These are phyloP conservation scores for Dothideomycetes sp. DNA, from an alignment of 2,329 filamentous ascomycete species.

Conservation along the genomic window DNA sequence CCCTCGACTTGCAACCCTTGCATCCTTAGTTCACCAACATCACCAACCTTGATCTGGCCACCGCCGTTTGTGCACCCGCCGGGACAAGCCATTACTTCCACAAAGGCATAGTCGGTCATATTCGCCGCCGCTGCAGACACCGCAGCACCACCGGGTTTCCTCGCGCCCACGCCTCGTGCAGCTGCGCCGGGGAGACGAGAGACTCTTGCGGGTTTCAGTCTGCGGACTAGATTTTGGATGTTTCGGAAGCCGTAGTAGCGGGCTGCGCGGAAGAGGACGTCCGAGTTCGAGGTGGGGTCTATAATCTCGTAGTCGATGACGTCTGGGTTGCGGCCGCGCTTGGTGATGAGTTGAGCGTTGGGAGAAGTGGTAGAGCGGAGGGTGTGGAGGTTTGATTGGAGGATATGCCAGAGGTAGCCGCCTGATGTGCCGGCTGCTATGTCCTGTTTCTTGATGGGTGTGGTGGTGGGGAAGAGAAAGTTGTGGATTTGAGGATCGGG, in stretches of 20 bases:
- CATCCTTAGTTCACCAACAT: slow-evolving; percentile 42
- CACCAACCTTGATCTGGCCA: slow-evolving; percentile 85
- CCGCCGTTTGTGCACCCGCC: slow-evolving; percentile 98
- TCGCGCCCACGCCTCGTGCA: slow-evolving; percentile 41
- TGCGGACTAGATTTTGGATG: slow-evolving; percentile 94
- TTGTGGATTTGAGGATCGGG: slow-evolving; percentile 59
- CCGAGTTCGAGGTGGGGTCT: slow-evolving; percentile 27
- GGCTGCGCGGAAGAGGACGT: slow-evolving; percentile 60
- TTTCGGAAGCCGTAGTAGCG: slow-evolving; percentile 97
- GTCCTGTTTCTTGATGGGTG: slow-evolving; percentile 21
- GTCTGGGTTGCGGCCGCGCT: slow-evolving; percentile 77
- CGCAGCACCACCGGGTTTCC: slow-evolving; percentile 35
- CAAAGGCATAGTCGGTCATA: slow-evolving; percentile 65
- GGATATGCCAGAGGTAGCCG: slow-evolving; percentile 77
- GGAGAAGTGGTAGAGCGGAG: slow-evolving; percentile 57
- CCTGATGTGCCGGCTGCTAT: slow-evolving; percentile 64
- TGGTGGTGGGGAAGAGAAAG: slow-evolving; percentile 57
- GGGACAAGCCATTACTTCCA: slow-evolving; percentile 98
- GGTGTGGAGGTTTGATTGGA: slow-evolving; percentile 65
- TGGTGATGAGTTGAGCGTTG: slow-evolving; percentile 58
- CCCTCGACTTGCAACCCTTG: no score
- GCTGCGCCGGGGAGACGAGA: slow-evolving; percentile 73
- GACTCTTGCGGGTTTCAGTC: slow-evolving; percentile 66
- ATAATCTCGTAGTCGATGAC: slow-evolving; percentile 74
- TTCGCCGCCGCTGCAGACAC: slow-evolving; percentile 20